Percentiles rank a stretch among this genome's conserved stretches.
Conservation (phyloP, 1,284 basidiomycete genomes). For the Mycena sp. region DNA sequence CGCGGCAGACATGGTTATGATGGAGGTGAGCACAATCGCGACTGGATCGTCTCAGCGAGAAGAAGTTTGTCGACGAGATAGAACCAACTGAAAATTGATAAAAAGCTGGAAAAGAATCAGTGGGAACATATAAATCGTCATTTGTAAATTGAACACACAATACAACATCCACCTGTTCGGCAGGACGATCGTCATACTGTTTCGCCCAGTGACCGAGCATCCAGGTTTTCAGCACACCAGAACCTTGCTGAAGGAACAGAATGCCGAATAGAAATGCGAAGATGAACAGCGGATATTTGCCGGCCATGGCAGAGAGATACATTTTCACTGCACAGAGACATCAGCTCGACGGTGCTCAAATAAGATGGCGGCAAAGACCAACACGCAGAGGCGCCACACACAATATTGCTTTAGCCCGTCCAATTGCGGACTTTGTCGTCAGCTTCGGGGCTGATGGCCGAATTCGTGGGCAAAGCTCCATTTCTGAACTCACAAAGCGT, state of each 20-base stretch:
- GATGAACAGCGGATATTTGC: constrained; percentile 50
- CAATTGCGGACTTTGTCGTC: too few species aligned
- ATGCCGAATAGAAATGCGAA: constrained; percentile 44
- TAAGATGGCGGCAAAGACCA: constrained; percentile 21
- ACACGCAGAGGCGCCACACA: constrained; percentile 53
- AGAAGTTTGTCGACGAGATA: not conserved
- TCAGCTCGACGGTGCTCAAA: not conserved
- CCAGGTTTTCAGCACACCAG: constrained; percentile 49
- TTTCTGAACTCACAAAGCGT: too few species aligned
- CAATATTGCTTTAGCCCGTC: too few species aligned
- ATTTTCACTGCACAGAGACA: constrained; percentile 42
- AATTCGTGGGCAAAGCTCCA: too few species aligned
- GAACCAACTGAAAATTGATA: constrained; percentile 48
- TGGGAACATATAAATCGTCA: not conserved
- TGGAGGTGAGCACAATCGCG: constrained; percentile 26
- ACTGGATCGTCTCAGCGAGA: constrained; percentile 42
- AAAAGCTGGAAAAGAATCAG: constrained; percentile 42
- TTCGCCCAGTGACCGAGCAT: constrained; percentile 59
- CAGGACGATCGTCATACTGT: constrained; percentile 48
- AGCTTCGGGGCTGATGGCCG: too few species aligned
- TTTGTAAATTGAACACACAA: constrained; percentile 35
- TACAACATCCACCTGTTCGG: constrained; percentile 38
- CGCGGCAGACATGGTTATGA: not conserved
- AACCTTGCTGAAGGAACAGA: constrained; percentile 33
- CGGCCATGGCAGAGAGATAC: constrained; percentile 51